Conservation (phyloP, 2,329 filamentous ascomycete species). For the Verticillium nonalfalfae region DNA sequence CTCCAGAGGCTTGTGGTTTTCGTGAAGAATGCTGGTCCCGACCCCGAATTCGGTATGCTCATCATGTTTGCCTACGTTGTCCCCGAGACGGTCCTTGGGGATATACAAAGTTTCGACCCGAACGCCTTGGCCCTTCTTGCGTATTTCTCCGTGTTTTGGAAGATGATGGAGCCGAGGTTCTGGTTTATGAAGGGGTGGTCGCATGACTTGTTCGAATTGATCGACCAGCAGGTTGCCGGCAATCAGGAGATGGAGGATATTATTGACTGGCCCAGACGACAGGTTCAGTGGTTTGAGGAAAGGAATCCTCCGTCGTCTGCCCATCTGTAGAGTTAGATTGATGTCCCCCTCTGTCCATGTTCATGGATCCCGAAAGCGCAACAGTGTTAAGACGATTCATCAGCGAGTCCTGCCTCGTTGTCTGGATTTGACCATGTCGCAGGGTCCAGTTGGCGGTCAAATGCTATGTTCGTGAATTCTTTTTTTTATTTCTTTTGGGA, state of each 20-base stretch:
- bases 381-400: too few species aligned
- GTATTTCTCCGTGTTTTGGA: slow-evolving; percentile 16
- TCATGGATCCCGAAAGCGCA: too few species aligned
- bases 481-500: too few species aligned
- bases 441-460: too few species aligned
- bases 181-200: slow-evolving; percentile 21
- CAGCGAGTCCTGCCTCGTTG: too few species aligned
- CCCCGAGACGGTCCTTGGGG: slow-evolving; percentile 17
- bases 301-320: too few species aligned
- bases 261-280: not conserved
- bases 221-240: slow-evolving; percentile 10
- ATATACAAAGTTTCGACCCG: slow-evolving; percentile 15
- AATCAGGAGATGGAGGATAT: not conserved
- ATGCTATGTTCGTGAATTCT: too few species aligned
- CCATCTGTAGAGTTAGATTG: too few species aligned
- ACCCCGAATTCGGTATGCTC: slow-evolving; percentile 15
- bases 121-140: slow-evolving; percentile 18
- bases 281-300: not conserved
- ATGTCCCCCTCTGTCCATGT: too few species aligned
- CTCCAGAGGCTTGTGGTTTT: slow-evolving; percentile 13
- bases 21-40: slow-evolving; percentile 13
- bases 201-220: slow-evolving; percentile 10
- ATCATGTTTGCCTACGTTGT: slow-evolving; percentile 19
- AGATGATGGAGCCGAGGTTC: slow-evolving; percentile 16
- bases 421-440: too few species aligned